These are phyloP conservation scores for Melaleuca alternifolia DNA, from an alignment of 345 rosid species.

Conservation along the genomic window DNA sequence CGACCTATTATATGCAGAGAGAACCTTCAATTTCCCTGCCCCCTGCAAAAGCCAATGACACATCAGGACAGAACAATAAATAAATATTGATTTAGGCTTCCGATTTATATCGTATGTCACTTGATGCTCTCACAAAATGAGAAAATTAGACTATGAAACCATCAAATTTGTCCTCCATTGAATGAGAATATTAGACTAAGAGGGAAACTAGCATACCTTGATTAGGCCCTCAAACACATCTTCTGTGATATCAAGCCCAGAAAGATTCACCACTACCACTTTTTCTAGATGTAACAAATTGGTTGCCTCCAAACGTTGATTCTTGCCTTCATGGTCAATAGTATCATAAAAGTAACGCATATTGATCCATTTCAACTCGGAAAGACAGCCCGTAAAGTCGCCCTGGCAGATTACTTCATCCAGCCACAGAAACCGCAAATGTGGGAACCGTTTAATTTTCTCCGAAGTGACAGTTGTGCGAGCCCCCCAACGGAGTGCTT, in stretches of 20 bases:
- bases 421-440: background rate
- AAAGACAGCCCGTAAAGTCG: background rate
- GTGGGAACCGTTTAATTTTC: background rate
- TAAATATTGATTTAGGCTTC: too few relatives aligned
- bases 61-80: too few relatives aligned
- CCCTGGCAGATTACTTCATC: background rate
- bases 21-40: too few relatives aligned
- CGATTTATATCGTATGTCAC: too few relatives aligned
- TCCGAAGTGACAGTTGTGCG: background rate
- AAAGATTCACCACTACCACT: background rate
- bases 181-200: background rate
- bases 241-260: rapidly evolving
- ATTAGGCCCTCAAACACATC: background rate
- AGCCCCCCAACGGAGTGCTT: background rate
- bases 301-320: background rate
- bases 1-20: too few relatives aligned
- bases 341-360: too few relatives aligned
- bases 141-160: too few relatives aligned
- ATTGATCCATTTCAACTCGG: background rate
- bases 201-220: background rate
- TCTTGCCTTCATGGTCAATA: too few relatives aligned
- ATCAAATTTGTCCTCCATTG: background rate
- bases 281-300: background rate
- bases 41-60: too few relatives aligned
- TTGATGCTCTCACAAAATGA: too few relatives aligned